Conservation (phyloP, 805 yeast species). For the Yarrowia alimentaria region DNA sequence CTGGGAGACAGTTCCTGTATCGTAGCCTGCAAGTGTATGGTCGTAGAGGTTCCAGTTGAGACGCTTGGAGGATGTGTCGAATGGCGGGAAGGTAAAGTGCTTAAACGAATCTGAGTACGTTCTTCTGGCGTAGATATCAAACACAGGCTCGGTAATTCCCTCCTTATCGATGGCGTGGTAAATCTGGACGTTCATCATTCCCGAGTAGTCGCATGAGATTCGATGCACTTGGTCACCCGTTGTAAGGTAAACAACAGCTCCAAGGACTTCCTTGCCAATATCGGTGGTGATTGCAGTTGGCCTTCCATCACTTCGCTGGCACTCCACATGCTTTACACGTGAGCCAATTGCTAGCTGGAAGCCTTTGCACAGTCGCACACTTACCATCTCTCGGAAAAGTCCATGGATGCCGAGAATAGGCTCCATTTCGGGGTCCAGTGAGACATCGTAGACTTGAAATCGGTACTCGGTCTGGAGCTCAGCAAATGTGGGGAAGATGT, state of each 20-base stretch:
- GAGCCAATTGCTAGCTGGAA: constrained; percentile 85
- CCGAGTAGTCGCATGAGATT: constrained; percentile 67
- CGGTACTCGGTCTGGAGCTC: constrained; percentile 73
- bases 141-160: constrained; percentile 21
- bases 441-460: constrained; percentile 78
- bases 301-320: constrained; percentile 54
- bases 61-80: constrained; percentile 41
- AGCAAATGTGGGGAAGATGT: constrained; percentile 66
- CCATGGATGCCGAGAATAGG: constrained; percentile 53
- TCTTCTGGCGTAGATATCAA: constrained; percentile 14
- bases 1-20: constrained; percentile 48
- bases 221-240: constrained; percentile 84
- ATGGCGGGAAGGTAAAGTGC: constrained; percentile 23
- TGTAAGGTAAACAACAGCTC: constrained; percentile 69
- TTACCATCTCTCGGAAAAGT: constrained; percentile 81
- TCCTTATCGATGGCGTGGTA: constrained; percentile 41
- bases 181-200: constrained; percentile 74
- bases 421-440: constrained; percentile 59
- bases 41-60: constrained; percentile 92
- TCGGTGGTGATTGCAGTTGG: constrained; percentile 57
- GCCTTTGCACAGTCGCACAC: constrained; percentile 76
- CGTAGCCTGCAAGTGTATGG: constrained; percentile 88
- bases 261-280: constrained; percentile 47
- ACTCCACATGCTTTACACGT: constrained; percentile 63
- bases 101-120: constrained; percentile 14